phyloP scores from a whole-genome alignment of 139 green algal genomes.

The Chlorella sorokiniana region DNA sequence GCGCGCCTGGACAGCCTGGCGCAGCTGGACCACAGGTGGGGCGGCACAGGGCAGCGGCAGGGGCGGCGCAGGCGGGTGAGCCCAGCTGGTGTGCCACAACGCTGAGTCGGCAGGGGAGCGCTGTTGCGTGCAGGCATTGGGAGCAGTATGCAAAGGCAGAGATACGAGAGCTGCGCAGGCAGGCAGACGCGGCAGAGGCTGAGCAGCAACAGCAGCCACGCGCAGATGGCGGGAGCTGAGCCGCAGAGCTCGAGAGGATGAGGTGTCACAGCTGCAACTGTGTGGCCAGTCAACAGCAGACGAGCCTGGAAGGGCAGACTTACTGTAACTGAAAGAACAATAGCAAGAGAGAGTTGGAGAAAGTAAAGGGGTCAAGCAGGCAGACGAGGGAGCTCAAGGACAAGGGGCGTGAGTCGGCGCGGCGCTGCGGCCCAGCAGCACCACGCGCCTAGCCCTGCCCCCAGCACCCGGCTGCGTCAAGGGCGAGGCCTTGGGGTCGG shows the following conservation, averaged over 20 bases:
- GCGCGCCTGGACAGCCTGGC: slow-evolving; percentile 63
- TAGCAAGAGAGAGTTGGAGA: no score
- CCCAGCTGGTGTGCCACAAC: no score
- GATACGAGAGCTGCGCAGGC: slow-evolving; percentile 29
- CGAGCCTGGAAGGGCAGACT: no score
- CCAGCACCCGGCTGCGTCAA: background rate
- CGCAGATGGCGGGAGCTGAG: background rate
- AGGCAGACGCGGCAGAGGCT: background rate
- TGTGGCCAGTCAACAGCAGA: no score
- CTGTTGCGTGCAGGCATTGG: slow-evolving; percentile 7
- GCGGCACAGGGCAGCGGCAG: slow-evolving; percentile 68
- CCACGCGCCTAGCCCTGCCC: background rate
- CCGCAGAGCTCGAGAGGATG: no score
- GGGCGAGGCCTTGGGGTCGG: background rate
- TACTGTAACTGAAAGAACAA: no score
- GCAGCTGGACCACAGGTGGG: slow-evolving; percentile 75
- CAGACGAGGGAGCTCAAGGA: background rate
- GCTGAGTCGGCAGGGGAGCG: no score
- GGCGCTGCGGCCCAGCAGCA: background rate
- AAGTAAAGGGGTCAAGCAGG: no score
- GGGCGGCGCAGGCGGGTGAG: background rate
- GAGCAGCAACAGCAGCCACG: slow-evolving; percentile 12
- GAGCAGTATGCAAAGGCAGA: slow-evolving; percentile 17
- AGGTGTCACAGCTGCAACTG: background rate
- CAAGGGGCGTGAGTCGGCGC: background rate